Evolutionary conservation across 129 eudicot genomes (phyloP).

Genomic region (Daucus carota): DNA sequence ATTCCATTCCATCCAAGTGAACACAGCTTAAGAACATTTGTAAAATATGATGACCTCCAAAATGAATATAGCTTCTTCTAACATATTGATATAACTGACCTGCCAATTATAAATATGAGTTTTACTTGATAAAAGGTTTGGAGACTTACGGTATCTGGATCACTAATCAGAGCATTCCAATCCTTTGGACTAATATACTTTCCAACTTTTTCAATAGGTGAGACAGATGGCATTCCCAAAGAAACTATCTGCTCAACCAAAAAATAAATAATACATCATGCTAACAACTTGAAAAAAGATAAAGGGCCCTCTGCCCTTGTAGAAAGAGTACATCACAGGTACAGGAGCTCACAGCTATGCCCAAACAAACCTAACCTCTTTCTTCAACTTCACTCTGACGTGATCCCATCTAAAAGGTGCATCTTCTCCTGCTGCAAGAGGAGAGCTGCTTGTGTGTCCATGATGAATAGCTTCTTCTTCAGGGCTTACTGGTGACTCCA

Average conservation of each 20-base stretch:
- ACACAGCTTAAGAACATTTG: not conserved
- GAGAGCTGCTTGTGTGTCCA: constrained; percentile 83
- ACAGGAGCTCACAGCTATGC: not conserved
- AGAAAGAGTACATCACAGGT: not conserved
- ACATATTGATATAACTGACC: not conserved
- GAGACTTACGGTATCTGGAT: constrained; percentile 77
- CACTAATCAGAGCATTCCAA: constrained; percentile 76
- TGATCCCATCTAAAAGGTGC: constrained; percentile 98
- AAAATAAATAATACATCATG: not conserved
- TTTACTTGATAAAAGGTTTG: not conserved
- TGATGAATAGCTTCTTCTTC: constrained; percentile 99
- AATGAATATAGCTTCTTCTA: not conserved
- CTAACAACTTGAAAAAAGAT: constrained; percentile 1
- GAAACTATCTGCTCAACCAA: constrained; percentile 67
- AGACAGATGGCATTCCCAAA: constrained; percentile 89
- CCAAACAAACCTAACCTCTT: constrained; percentile 49
- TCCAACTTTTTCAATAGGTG: constrained; percentile 85
- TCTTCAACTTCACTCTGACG: constrained; percentile 91
- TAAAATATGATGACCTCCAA: constrained; percentile 5
- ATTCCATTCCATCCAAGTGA: too few relatives aligned
- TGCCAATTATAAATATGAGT: not conserved
- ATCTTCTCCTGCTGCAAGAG: constrained; percentile 96
- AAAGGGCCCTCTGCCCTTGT: not conserved
- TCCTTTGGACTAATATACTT: constrained; percentile 70
- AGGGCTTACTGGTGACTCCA: constrained; percentile 91